Evolutionary conservation across 176 grass and related monocot species (phyloP).

Genomic region (Aegilops bicornis): DNA sequence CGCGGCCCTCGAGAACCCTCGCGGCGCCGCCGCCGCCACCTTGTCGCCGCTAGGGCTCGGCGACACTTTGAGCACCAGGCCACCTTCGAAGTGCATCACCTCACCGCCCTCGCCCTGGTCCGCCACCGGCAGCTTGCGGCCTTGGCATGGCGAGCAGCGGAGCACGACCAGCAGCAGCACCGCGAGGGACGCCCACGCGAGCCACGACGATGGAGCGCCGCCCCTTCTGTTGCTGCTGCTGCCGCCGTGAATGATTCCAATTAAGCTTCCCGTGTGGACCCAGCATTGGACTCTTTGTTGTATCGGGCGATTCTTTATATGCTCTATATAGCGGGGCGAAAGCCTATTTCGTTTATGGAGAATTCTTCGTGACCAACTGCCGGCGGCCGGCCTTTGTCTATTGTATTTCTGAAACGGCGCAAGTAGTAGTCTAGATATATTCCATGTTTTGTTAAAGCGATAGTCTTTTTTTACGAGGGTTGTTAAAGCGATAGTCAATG

Average conservation of each 20-base stretch:
- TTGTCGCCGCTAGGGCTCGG: too few species aligned
- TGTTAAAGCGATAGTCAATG: not conserved
- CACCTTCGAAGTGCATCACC: too few species aligned
- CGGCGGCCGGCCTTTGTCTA: not conserved
- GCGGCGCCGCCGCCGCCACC: too few species aligned
- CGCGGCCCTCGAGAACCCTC: too few species aligned
- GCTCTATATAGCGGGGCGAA: too few species aligned
- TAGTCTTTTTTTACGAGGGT: too few species aligned
- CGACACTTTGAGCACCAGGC: too few species aligned
- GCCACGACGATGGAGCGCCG: too few species aligned
- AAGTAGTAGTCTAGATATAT: not conserved
- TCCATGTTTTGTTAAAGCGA: not conserved
- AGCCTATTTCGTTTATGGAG: not conserved
- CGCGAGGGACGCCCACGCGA: conserved; percentile 6
- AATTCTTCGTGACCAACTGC: not conserved
- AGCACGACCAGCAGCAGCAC: conserved; percentile 31
- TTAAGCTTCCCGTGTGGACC: too few species aligned
- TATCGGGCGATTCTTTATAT: not conserved
- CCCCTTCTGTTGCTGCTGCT: not conserved
- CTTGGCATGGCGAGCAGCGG: conserved; percentile 10
- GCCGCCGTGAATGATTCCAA: conserved; percentile 9
- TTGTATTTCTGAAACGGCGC: not conserved
- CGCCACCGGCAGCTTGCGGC: conserved; percentile 15
- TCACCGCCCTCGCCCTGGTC: not conserved
- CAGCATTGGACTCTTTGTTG: too few species aligned